Base-by-base conservation (phyloP, 371 early-diverging fungal genomes). In the Coemansia sp. region DNA sequence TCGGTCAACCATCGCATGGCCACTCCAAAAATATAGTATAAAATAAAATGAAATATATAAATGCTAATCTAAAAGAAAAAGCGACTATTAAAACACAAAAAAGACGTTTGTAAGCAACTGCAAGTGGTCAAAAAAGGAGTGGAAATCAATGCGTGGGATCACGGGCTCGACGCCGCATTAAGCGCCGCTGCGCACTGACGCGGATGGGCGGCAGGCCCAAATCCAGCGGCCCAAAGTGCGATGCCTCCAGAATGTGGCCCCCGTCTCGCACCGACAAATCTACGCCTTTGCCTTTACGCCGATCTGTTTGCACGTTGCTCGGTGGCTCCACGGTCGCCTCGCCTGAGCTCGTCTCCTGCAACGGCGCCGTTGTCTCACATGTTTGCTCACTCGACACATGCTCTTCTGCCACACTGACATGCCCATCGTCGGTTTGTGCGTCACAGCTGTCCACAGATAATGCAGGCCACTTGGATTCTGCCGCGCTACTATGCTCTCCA, bases 171-270 rank as follows among this genome's bases (percentile, higher is more conserved):
- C 69, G 66, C 39, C 77, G 66, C 74, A 77, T 63, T 29, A 77
- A 64, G 11, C 59, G 47, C 34, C 76, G 77, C 63, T 77, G 68
- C 8, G 76, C 51, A 31, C 77, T 77, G 58, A 69, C 67, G 34
- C 64, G 69, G 21, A 77, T 60, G 8, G 77, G 77, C 48, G 75
- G 75, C 54, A 77, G 58, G 7, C 77, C 77, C 18, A 77, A 70
- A 37, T 69, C 76, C 42, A 73, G 64, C 29, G 77, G 77, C 14
- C 76, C 76, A 62, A 76, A 76, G 54, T 75, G 76, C 24, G 69
- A 68, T 54, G 74, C 74, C 48, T 52, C 45, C 47, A 73, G 53
- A 13, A 73, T 58, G 40, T 58, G 59, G 7, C 59, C 57, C 13
- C 50, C 59, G 11, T 37, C 53, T 18, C 14, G 13, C n/a, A 11